Evolutionary conservation across 805 yeast genomes (phyloP), one percentile per base, ranked within the genome.

Genomic region (Lipomyces japonicus): DNA sequence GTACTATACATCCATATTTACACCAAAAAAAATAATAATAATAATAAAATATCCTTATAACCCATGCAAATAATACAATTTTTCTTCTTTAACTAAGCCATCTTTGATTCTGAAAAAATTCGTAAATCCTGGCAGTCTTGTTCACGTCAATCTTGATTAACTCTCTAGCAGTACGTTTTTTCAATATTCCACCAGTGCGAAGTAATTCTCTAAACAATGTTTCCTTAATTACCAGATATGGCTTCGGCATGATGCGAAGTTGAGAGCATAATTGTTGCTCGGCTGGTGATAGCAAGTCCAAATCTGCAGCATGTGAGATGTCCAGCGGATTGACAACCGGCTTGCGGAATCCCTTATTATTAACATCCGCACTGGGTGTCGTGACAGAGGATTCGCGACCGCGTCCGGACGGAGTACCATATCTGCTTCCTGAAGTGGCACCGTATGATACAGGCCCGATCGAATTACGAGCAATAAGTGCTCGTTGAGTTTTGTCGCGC

Each of bases 181-280:
- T 86, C 62, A 93, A 66, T 4, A 76, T 69, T 3, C 97, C 97
- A 35, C 95, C 95, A 38, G 85, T 82, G 58, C 86, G 81, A 35
- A 90, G 71, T 28, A 95, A 79, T 64, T 90, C 96, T 60, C 95
- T 79, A 73, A 93, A 88, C 48, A 93, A 68, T 2, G 87, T 80
- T 65, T 87, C 95, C 64, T 93, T 93, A 57, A 93, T 86, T 2
- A 95, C 96, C 53, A 93, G 71, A 63, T 91, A 93, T 2, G 97
- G 95, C 66, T 93, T 91, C 14, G 99, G 98, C 49, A 85, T 69
- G 9, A 95, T 83, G 55, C 95, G 79, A 54, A 95, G 73, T 42
- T 81, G 84, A 3, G 90, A 75, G 69, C 98, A 95, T 41, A 93
- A 69, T 47, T 79, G 80, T 65, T 84, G 91, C 65, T 93, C 99